A percentile compares a stretch with the other conserved stretches of the same genome.
These are phyloP conservation scores for Alternaria sp. DNA, from an alignment of 2,329 filamentous ascomycete genomes.

Conservation along the genomic window DNA sequence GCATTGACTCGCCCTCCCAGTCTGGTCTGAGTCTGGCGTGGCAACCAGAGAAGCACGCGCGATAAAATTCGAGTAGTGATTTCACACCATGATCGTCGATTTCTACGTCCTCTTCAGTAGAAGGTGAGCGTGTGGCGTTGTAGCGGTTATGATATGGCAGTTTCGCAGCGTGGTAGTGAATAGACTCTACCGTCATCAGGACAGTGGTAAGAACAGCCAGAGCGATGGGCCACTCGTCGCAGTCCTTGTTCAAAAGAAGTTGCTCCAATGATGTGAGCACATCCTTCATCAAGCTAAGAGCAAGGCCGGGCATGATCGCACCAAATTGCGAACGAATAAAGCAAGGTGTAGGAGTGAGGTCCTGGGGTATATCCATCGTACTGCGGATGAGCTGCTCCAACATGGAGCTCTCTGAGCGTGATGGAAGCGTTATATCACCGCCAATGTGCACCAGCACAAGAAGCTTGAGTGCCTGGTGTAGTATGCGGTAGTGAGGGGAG, in stretches of 20 bases:
- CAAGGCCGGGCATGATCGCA: constrained; percentile 45
- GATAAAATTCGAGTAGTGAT: constrained; percentile 44
- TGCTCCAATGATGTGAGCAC: constrained; percentile 45
- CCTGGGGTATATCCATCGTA: constrained; percentile 27
- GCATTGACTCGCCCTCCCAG: constrained; percentile 39
- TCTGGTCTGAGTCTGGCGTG: constrained; percentile 41
- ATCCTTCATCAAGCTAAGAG: constrained; percentile 42
- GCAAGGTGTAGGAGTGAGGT: constrained; percentile 44
- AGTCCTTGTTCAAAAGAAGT: constrained; percentile 41
- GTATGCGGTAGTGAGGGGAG: constrained; percentile 30
- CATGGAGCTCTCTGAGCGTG: constrained; percentile 22
- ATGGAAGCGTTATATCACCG: constrained; percentile 46
- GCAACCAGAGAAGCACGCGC: constrained; percentile 44
- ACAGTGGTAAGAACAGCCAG: constrained; percentile 46
- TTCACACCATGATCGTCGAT: constrained; percentile 41
- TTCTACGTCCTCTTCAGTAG: constrained; percentile 15
- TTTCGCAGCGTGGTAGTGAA: constrained; percentile 52
- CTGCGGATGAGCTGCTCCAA: constrained; percentile 29
- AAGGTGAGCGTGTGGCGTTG: background rate
- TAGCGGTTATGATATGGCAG: constrained; percentile 43
- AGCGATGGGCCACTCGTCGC: constrained; percentile 44
- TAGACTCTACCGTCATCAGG: constrained; percentile 51
- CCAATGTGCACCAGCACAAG: constrained; percentile 52
- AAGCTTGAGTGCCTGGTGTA: constrained; percentile 49
- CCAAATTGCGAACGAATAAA: constrained; percentile 53